These are phyloP conservation scores for Globisporangium recalcitrans DNA, from an alignment of 352 stramenopile genomes.

Conservation along the genomic window DNA sequence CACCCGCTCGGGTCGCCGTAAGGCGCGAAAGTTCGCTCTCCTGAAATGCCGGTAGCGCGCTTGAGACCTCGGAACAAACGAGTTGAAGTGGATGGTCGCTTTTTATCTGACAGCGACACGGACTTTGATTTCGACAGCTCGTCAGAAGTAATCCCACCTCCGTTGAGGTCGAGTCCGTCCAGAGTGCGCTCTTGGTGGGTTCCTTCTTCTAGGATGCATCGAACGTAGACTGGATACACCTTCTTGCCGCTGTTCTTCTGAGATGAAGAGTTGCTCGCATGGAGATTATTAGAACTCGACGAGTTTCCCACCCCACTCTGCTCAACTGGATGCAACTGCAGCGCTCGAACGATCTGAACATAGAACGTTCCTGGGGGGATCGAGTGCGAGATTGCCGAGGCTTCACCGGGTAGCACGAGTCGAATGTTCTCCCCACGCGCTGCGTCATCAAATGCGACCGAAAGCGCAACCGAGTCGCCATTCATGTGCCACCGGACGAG, in stretches of 20 bases:
- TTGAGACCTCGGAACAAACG: constrained; percentile 69
- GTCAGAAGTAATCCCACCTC: constrained; percentile 10
- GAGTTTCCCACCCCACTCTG: constrained; percentile 6
- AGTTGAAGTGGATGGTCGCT: constrained; percentile 54
- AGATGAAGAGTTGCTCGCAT: background rate
- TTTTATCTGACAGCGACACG: constrained; percentile 23
- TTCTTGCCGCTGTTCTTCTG: constrained; percentile 34
- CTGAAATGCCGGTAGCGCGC: constrained; percentile 65
- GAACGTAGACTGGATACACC: constrained; percentile 56
- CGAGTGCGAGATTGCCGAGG: constrained; percentile 64
- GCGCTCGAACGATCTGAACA: constrained; percentile 69
- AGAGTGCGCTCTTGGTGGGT: constrained; percentile 71
- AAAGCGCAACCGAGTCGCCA: constrained; percentile 73
- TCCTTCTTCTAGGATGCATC: constrained; percentile 72
- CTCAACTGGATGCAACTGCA: constrained; percentile 54
- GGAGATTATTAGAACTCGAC: background rate
- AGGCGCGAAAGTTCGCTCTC: constrained; percentile 59
- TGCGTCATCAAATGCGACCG: constrained; percentile 69
- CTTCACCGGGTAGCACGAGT: constrained; percentile 68
- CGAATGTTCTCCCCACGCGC: constrained; percentile 69
- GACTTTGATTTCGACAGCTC: constrained; percentile 20
- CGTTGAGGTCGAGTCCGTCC: constrained; percentile 53
- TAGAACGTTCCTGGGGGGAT: constrained; percentile 79
- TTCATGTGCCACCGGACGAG: constrained; percentile 84
- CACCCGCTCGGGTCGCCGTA: constrained; percentile 74